A percentile compares a stretch with the other conserved stretches of the same genome.
Conservation (phyloP, 1,139 yeast genomes). For the Scheffersomyces parashehatae region DNA sequence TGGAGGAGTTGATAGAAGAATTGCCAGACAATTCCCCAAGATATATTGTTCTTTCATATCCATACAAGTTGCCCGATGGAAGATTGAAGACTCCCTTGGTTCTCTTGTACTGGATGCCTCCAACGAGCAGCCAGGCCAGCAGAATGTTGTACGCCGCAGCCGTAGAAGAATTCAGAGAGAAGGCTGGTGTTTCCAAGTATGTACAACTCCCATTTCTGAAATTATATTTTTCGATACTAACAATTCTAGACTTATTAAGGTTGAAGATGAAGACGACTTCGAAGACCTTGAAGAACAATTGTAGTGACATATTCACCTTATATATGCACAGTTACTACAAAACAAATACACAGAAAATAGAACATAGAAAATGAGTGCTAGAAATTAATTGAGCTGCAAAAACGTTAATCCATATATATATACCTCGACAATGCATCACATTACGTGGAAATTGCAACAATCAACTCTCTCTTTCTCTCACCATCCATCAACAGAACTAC, state of each 20-base stretch:
- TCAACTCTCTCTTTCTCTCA: no score
- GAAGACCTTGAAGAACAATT: constrained; percentile 43
- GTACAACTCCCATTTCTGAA: constrained; percentile 20
- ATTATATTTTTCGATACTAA: constrained; percentile 20
- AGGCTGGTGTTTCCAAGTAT: constrained; percentile 72
- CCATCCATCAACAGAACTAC: no score
- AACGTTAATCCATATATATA: no score
- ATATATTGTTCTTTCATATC: constrained; percentile 75
- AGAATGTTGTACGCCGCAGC: constrained; percentile 93
- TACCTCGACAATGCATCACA: no score
- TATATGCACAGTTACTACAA: no score
- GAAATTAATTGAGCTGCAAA: no score
- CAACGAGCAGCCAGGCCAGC: constrained; percentile 73
- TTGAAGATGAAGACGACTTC: constrained; percentile 64
- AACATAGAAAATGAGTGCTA: no score
- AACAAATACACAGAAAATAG: no score
- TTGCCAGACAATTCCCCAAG: constrained; percentile 84
- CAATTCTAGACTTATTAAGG: constrained; percentile 45
- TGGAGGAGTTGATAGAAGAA: constrained; percentile 69
- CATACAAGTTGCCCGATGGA: constrained; percentile 68
- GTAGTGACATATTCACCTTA: constrained; percentile 1
- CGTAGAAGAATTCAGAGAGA: constrained; percentile 71
- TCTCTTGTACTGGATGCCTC: constrained; percentile 82
- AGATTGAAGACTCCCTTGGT: constrained; percentile 74
- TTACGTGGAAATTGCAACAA: no score